phyloP scores from a whole-genome alignment of 1,139 yeast species.

The Yamadazyma spencermartinsiae region DNA sequence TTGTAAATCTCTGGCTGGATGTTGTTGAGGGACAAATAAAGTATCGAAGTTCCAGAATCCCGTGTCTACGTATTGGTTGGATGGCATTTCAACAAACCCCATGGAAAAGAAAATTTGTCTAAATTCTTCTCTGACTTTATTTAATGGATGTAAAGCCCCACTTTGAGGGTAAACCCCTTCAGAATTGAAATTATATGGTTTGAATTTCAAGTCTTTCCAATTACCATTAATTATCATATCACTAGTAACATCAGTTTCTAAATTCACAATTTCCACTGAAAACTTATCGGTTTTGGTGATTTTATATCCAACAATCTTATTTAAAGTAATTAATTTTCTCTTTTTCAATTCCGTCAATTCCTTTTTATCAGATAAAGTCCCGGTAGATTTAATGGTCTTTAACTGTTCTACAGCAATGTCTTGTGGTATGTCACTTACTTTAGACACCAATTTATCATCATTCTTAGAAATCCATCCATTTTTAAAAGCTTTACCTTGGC shows the following conservation, averaged over 20 bases:
- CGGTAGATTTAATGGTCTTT: constrained; percentile 55
- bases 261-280: constrained; percentile 72
- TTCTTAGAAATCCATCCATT: constrained; percentile 94
- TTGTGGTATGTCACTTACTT: constrained; percentile 49
- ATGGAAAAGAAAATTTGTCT: constrained; percentile 95
- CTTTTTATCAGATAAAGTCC: constrained; percentile 60
- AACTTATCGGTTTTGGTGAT: constrained; percentile 83
- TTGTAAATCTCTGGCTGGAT: constrained; percentile 98
- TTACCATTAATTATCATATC: constrained; percentile 83
- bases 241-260: constrained; percentile 91
- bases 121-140: constrained; percentile 95
- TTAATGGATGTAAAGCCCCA: constrained; percentile 96
- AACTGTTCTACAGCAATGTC: constrained; percentile 72
- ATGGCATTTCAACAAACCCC: constrained; percentile 99
- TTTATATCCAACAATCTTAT: constrained; percentile 73
- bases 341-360: constrained; percentile 85
- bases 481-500: constrained; percentile 98
- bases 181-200: constrained; percentile 93
- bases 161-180: constrained; percentile 85
- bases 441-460: constrained; percentile 74
- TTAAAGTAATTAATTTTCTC: constrained; percentile 77
- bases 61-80: constrained; percentile 94
- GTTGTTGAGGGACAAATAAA: constrained; percentile 96
- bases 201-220: constrained; percentile 85
- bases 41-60: constrained; percentile 99